Base-by-base conservation (phyloP, 345 rosid genomes). In the Eucalyptus melliodora region DNA sequence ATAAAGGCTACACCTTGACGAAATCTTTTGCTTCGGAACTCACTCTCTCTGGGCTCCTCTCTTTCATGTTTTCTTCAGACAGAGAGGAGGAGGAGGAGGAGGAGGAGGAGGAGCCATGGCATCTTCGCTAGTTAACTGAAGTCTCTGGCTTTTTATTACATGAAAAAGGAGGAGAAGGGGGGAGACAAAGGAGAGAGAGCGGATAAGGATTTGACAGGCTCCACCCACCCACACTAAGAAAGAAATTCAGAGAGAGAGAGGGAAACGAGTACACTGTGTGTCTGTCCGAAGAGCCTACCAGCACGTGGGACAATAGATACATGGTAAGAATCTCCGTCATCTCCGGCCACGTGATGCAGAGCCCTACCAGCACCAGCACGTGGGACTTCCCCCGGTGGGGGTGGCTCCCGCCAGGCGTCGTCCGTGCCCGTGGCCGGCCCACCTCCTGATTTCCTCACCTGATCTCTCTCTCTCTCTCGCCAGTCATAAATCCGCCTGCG, bases 1-100 rank as follows among this genome's bases (percentile, higher is more conserved):
- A 91, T 23, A 87, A 95, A 95, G 91, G 93, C 94, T 47, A 86
- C 95, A 93, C 86, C 91, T 91, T 90, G 91, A 92, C 87, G 87
- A 16, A 45, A 59, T 2, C 45, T 23, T 72, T 72, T 72, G 44
- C 82, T 72, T 10, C 82, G 24, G 40, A 72, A 34, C 44, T 19
- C 82, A 17, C 82, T 72, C 44, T 72, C 82, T 72, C 40, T 10
- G 23, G 82, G 47, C 85, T 77, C 47, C 42, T 40, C 85, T 40
- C 27, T 40, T 77, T 37, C 47, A 21, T 37, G 83, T 11, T 77
- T 19, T 37, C 15, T 5, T 37, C 83, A 72, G 27, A 65, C 77
- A 65, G 37, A 16, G 40, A 16, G 37, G 40, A n/a, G 37, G 11
- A 65, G 34, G 34, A 62, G 69, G 31, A 62, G 72, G 34, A 67